Percentiles rank a stretch among this genome's conserved stretches.
Conservation (phyloP, 2,329 filamentous ascomycete species). For the Aspergillus sp. region DNA sequence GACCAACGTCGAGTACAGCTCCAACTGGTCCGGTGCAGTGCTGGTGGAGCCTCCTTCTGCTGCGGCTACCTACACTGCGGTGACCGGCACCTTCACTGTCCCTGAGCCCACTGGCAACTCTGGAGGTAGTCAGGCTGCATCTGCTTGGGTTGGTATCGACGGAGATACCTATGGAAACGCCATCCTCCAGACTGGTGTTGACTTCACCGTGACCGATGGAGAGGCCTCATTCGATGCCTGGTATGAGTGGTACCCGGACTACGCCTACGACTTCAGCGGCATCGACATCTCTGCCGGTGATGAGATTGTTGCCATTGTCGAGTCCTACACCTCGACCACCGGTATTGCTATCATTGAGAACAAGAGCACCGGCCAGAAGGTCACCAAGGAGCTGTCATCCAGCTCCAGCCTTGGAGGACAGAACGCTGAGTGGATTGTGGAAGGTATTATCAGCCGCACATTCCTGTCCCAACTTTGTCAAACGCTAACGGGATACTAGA, state of each 20-base stretch:
- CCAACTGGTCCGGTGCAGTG: constrained; percentile 62
- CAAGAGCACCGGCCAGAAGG: constrained; percentile 51
- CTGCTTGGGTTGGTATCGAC: constrained; percentile 62
- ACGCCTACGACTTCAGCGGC: constrained; percentile 54
- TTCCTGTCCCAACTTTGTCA: no score
- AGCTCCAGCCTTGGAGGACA: constrained; percentile 51
- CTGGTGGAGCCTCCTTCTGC: constrained; percentile 42
- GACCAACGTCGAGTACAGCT: constrained; percentile 51
- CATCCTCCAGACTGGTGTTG: constrained; percentile 59
- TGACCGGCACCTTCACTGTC: constrained; percentile 55
- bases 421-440: constrained; percentile 62
- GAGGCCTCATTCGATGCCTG: constrained; percentile 54
- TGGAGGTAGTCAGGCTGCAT: constrained; percentile 33
- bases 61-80: constrained; percentile 51
- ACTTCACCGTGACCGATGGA: constrained; percentile 51
- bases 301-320: constrained; percentile 44
- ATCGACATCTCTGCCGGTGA: constrained; percentile 50
- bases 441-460: not conserved
- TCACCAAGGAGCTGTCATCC: constrained; percentile 53
- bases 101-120: constrained; percentile 41
- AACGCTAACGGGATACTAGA: constrained; percentile 27
- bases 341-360: constrained; percentile 54
- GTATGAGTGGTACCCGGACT: constrained; percentile 63
- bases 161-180: constrained; percentile 57
- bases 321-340: constrained; percentile 42